phyloP scores from a whole-genome alignment of 805 yeast species.

The Sporopachydermia quercuum region DNA sequence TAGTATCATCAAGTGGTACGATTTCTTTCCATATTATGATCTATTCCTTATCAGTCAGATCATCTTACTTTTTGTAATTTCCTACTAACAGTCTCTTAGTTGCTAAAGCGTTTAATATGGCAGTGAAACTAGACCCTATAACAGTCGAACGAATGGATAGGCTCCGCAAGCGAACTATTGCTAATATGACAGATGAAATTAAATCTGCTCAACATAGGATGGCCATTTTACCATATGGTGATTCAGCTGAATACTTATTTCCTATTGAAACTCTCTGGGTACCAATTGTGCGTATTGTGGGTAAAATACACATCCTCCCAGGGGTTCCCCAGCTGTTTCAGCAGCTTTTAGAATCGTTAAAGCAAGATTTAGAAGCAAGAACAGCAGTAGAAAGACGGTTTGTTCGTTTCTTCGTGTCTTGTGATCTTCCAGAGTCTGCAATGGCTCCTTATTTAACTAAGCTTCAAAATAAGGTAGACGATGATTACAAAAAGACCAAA shows the following conservation, averaged over 20 bases:
- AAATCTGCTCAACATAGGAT: conserved; percentile 51
- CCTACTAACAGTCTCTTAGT: conserved; percentile 15
- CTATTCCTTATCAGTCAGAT: background rate
- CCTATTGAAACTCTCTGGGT: conserved; percentile 57
- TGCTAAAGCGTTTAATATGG: conserved; percentile 47
- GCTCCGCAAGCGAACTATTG: conserved; percentile 22
- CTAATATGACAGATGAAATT: conserved; percentile 25
- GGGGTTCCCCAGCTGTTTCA: conserved; percentile 72
- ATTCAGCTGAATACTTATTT: conserved; percentile 18
- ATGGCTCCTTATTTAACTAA: conserved; percentile 49
- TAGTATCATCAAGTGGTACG: background rate
- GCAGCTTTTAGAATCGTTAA: conserved; percentile 30
- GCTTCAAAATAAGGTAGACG: conserved; percentile 30
- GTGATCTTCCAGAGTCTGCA: conserved; percentile 44
- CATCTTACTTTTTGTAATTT: conserved; percentile 2
- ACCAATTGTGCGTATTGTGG: conserved; percentile 58
- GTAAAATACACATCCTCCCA: conserved; percentile 59
- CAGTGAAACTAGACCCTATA: conserved; percentile 34
- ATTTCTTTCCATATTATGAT: background rate
- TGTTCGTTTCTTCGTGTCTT: conserved; percentile 42
- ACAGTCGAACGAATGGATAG: conserved; percentile 46
- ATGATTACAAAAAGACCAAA: conserved; percentile 16
- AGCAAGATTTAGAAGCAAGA: conserved; percentile 22
- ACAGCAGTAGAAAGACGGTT: conserved; percentile 22
- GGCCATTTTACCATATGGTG: conserved; percentile 60